These are phyloP conservation scores for Penicillium fimorum DNA, from an alignment of 495 filamentous ascomycete species.

Conservation along the genomic window DNA sequence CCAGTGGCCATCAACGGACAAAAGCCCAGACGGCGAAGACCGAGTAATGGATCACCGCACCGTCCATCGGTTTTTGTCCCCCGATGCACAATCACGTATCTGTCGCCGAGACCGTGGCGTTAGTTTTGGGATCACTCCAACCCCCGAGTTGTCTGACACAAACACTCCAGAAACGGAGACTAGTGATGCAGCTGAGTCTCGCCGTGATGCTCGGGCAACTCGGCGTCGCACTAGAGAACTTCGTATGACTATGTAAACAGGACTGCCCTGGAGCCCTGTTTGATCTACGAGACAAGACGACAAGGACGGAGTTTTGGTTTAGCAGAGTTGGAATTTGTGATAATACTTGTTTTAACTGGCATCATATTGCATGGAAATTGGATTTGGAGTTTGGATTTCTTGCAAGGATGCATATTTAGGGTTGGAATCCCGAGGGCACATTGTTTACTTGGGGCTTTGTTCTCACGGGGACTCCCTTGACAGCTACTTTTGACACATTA, in stretches of 20 bases:
- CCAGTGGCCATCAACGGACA: constrained; percentile 92
- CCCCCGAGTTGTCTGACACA: constrained; percentile 40
- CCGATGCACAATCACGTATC: constrained; percentile 62
- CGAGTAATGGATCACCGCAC: constrained; percentile 70
- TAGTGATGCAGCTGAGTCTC: constrained; percentile 35
- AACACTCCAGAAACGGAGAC: constrained; percentile 37
- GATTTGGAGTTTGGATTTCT: constrained; percentile 5
- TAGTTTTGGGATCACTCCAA: constrained; percentile 39
- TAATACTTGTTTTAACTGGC: neutral
- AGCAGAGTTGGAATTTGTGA: neutral
- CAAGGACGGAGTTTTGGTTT: constrained; percentile 16
- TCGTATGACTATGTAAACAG: constrained; percentile 43
- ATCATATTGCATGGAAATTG: constrained; percentile 5
- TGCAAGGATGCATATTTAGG: constrained; percentile 8
- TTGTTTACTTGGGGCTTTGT: neutral
- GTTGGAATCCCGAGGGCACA: neutral
- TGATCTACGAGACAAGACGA: constrained; percentile 1
- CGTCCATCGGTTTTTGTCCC: constrained; percentile 66
- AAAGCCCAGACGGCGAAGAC: constrained; percentile 75
- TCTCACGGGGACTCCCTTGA: neutral
- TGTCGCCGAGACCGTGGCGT: constrained; percentile 46
- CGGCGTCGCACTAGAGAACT: constrained; percentile 36
- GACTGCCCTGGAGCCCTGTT: neutral
- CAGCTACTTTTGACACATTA: neutral
- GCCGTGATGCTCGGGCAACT: constrained; percentile 39